phyloP scores from a whole-genome alignment of 2,329 filamentous ascomycete genomes.

The Diatrype stigma region DNA sequence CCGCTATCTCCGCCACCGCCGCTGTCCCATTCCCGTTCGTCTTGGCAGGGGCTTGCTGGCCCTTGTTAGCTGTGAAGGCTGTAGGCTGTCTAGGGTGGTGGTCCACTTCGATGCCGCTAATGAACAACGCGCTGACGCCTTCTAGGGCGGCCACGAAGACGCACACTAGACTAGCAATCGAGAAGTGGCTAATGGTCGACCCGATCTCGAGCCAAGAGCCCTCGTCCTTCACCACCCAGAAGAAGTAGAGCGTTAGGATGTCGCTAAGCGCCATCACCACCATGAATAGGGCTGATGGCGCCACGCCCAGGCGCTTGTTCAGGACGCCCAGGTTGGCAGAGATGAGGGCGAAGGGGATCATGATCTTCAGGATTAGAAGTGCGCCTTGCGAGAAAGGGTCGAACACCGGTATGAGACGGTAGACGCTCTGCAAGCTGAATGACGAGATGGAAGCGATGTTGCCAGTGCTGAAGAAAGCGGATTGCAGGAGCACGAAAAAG shows the following conservation, averaged over 20 bases:
- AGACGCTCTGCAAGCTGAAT: constrained; percentile 89
- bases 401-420: constrained; percentile 83
- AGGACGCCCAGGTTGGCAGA: constrained; percentile 92
- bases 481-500: constrained; percentile 92
- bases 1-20: too few species aligned
- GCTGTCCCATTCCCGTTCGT: too few species aligned
- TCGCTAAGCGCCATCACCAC: constrained; percentile 88
- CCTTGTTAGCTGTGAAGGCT: constrained; percentile 2
- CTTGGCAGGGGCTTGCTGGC: too few species aligned
- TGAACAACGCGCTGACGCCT: constrained; percentile 77
- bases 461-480: constrained; percentile 93
- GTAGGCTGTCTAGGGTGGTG: constrained; percentile 9
- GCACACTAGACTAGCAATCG: constrained; percentile 83
- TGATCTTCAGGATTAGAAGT: constrained; percentile 79
- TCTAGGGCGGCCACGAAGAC: constrained; percentile 89
- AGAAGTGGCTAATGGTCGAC: constrained; percentile 92
- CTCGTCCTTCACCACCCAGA: constrained; percentile 95
- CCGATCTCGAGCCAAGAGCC: constrained; percentile 97
- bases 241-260: constrained; percentile 90
- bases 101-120: constrained; percentile 71
- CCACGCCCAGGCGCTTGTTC: constrained; percentile 77
- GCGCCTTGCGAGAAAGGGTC: constrained; percentile 89
- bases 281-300: constrained; percentile 89
- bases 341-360: constrained; percentile 89
- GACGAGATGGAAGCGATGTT: constrained; percentile 93